Evolutionary conservation across 78 protist species (phyloP), one percentile per base, ranked within the genome.

Genomic region (Polysphondylium violaceum): DNA sequence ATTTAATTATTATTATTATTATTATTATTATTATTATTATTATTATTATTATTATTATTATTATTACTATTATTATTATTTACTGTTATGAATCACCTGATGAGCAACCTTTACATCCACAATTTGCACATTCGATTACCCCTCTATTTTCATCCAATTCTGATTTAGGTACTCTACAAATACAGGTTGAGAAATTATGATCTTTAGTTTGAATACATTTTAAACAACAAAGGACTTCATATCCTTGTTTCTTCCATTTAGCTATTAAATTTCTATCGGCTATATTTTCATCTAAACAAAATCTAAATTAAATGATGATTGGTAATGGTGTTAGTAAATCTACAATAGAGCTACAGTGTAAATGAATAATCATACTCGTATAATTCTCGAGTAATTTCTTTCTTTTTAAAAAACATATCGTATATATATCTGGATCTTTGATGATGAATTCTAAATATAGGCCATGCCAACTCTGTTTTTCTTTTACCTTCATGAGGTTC

Each of bases 171-270:
- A 98, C 98, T 23, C 99, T 89, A 86, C 99, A 98, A 11, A 98
- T 94, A 64, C 98, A 97, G 2, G 87, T 73, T 5, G 95, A 88
- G 3, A 73, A 87, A 65, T 85, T 95, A 47, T 87, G 76, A 53
- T 96, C 96, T 27, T 63, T 27, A 9, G 87, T 38, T 36, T 96
- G 96, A 56, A 97, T 95, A 86, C 98, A 97, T 7, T 58, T 76
- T 50, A 98, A 61, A 68, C 98, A 97, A 83, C 99, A 98, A 29
- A 98, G 92, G 21, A 76, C 36, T 65, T 98, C 98, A 61, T 94
- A 98, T 16, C 99, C 99, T 23, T 58, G 83, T 86, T 98, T 98
- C 93, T 98, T 98, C 99, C 99, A 98, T 53, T 98, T 98, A 3
- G 98, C 99, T n/a, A 98, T 97, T 31, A 98, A 94, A 17, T 56